Evolutionary conservation across 805 yeast genomes (phyloP).

Genomic region (Isabelozyma heimii): DNA sequence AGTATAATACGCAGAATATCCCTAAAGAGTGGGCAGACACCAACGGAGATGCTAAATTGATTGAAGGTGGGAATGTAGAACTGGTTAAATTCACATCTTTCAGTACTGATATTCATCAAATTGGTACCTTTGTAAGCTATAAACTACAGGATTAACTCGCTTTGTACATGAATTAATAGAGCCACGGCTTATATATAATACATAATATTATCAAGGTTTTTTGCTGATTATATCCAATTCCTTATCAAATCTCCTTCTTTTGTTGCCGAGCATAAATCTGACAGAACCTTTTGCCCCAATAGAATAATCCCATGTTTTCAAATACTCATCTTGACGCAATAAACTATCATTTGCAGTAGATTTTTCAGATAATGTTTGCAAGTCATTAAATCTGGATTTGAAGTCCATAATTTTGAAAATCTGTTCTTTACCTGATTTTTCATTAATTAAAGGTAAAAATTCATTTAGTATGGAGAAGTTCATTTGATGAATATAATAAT

Average conservation of each 20-base stretch:
- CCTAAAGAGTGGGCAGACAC: slow-evolving; percentile 87
- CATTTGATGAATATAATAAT: slow-evolving; percentile 58
- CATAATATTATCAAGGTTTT: background rate
- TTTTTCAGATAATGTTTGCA: slow-evolving; percentile 29
- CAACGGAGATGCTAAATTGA: slow-evolving; percentile 50
- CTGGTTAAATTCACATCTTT: slow-evolving; percentile 68
- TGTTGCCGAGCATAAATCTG: slow-evolving; percentile 53
- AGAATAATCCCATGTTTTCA: slow-evolving; percentile 43
- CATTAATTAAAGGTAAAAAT: slow-evolving; percentile 35
- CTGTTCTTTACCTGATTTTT: slow-evolving; percentile 42
- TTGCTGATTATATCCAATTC: slow-evolving; percentile 23
- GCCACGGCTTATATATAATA: too few species aligned
- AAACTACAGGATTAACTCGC: slow-evolving; percentile 22
- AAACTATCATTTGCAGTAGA: slow-evolving; percentile 20
- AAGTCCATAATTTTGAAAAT: slow-evolving; percentile 46
- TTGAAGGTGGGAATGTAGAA: slow-evolving; percentile 54
- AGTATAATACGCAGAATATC: slow-evolving; percentile 45
- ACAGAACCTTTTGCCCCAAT: slow-evolving; percentile 38
- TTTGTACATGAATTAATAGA: background rate
- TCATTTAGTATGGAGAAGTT: slow-evolving; percentile 49
- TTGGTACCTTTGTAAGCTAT: slow-evolving; percentile 72
- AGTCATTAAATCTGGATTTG: slow-evolving; percentile 41
- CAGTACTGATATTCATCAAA: slow-evolving; percentile 62
- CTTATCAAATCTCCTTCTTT: slow-evolving; percentile 43
- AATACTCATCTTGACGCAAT: slow-evolving; percentile 45